A percentile compares a stretch with the other conserved stretches of the same genome.
Evolutionary conservation across 345 rosid species (phyloP).

Genomic region (Rhizophora apiculata): DNA sequence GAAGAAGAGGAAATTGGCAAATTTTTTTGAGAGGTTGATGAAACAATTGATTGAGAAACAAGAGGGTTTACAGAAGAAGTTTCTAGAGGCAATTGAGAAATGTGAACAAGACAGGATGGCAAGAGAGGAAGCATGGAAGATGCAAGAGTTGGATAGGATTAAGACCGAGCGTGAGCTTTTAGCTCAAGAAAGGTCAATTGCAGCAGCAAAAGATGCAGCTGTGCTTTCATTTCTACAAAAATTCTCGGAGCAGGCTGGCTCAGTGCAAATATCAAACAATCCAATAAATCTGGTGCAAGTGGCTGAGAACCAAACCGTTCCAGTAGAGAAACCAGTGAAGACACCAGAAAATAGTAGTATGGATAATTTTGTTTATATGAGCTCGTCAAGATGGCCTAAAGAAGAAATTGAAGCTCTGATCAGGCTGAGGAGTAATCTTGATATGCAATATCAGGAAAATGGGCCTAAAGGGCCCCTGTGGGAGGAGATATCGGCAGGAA

Average conservation of each 20-base stretch:
- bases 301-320: constrained; percentile 11
- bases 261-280: constrained; percentile 15
- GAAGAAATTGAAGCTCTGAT: constrained; percentile 34
- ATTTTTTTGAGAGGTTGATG: constrained; percentile 27
- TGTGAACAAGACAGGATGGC: constrained; percentile 28
- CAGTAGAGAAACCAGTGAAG: constrained; percentile 12
- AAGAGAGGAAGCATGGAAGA: constrained; percentile 33
- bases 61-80: constrained; percentile 28
- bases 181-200: constrained; percentile 26
- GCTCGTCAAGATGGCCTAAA: constrained; percentile 33
- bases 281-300: constrained; percentile 8
- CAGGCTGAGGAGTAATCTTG: constrained; percentile 24
- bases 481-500: constrained; percentile 29
- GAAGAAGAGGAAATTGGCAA: constrained; percentile 19
- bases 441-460: constrained; percentile 24
- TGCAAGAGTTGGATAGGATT: constrained; percentile 31
- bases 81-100: constrained; percentile 27
- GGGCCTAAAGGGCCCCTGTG: constrained; percentile 31
- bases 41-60: constrained; percentile 28
- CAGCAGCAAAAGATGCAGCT: constrained; percentile 37
- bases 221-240: constrained; percentile 30
- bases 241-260: constrained; percentile 22
- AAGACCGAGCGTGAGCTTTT: constrained; percentile 27
- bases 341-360: constrained; percentile 1
- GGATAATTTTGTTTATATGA: constrained; percentile 16